Base-by-base conservation (phyloP, 106 monocot genomes). In the Vanilla planifolia region DNA sequence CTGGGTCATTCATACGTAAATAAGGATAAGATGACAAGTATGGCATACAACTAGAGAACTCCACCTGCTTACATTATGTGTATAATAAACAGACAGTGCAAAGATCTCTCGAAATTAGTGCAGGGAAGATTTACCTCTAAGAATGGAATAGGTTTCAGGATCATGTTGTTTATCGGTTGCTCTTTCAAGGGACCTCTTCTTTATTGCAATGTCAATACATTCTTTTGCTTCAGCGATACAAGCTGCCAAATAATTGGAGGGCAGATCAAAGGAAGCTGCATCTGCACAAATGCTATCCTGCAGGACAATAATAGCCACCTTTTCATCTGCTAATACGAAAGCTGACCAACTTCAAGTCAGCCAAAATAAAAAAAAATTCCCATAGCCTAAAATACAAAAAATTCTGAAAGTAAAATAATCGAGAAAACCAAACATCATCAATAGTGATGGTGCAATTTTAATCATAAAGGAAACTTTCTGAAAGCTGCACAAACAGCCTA, bases 141-240 rank as follows among this genome's bases (percentile, higher is more conserved):
- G 87, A 65, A 96, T 91, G 66, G 87, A 90, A 91, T 81, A 96
- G 63, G 84, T 81, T n/a, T 96, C 91, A 48, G 96, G 96, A 74
- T 96, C 91, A 75, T 68, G 61, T 8, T 84, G 71, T 60, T 96
- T 87, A 47, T 88, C 96, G 68, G 69, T 60, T 41, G 91, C 87
- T 40, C 75, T 91, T 32, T 91, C 76, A 72, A 77, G 68, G 51
- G 67, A 47, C 71, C 87, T 76, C 71, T 59, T 88, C 57, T 57
- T 65, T 48, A 58, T 44, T 34, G 80, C 80, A 63, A 87, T 51
- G 42, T 80, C 76, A 32, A 87, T 65, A 51, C 96, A 96, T 71
- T 91, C 73, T 48, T 91, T 78, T 67, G 91, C 96, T 81, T 96
- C 90, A 55, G 84, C 72, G 40, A 96, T 88, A 68, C 96, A 96